Evolutionary conservation across 495 filamentous ascomycete species (phyloP), one percentile per base, ranked within the genome.

Genomic region (Aspergillus cristatus): DNA sequence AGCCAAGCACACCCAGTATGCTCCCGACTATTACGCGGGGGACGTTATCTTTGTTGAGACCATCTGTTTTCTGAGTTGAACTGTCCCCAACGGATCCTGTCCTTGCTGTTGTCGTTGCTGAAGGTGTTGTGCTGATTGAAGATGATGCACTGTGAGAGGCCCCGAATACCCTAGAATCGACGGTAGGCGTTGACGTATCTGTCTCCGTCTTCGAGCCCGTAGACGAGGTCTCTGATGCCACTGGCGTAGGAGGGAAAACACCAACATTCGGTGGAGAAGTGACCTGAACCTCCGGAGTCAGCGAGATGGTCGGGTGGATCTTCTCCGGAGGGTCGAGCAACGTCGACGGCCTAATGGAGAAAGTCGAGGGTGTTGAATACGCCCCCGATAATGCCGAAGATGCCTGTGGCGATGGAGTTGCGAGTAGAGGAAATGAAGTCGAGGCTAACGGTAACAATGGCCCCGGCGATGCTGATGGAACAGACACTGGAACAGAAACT

Each of bases 21-120:
- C 50, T 47, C 3, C 57, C 62, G 8, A 60, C 46, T 13, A 65
- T 47, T 2, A 41, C 38, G 13, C 47, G 47, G 16, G 48, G 43
- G 10, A 35, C 14, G 14, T 13, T 18, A 11, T 32, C 14, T 7
- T 38, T 22, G 14, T 45, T 18, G 18, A 45, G 20, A 2, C 24
- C 7, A 2, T 34, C 15, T 7, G 34, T 18, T 20, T 37, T 26
- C 14, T 34, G 7, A 3, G 45, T 31, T 13, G 32, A 37, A 13
- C 29, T 11, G 10, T 14, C 28, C 5, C 4, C 28, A 30, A n/a
- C 5, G 13, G 4, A 11, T 30, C 28, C 28, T 30, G 28, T 30
- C 8, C 20, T 8, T 30, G 28, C 12, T 3, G 5, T 30, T 30
- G 28, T 12, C 28, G 28, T n/a, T 14, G 10, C 13, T 14, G 28